Evolutionary conservation across 2,329 filamentous ascomycete species (phyloP), one percentile per base, ranked within the genome.

Genomic region (Fusarium anthophilum): DNA sequence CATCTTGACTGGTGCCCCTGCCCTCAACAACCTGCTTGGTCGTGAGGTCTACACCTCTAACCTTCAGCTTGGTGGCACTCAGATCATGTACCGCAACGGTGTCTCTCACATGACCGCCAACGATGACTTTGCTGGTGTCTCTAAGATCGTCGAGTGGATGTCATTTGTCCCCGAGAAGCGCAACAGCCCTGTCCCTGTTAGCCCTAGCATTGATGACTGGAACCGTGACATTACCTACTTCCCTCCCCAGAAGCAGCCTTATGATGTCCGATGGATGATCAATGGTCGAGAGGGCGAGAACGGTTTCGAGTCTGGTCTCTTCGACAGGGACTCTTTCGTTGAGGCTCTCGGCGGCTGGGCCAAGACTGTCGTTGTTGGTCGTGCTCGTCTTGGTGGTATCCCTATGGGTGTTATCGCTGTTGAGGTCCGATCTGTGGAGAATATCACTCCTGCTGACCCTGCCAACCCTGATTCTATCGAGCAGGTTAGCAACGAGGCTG

Each of bases 81-180:
- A 99, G 86, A 99, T 99, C 89, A 99, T 99, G 96, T 98, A 99
- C 91, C 95, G 94, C 87, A 99, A 99, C 83, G 96, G 96, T 91
- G 96, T 99, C 47, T 98, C 96, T 28, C 96, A 99, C 87, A 96
- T 98, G 94, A 98, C 96, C 77, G 96, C 96, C 80, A 93, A 93
- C 78, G 96, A 99, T 80, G 96, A 99, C 86, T 98, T 99, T 79
- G 95, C 96, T 80, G 96, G 96, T 90, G 94, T 99, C 28, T 95
- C 94, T 80, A 97, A 97, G 89, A 98, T 99, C 81, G 94, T 98
- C 56, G 93, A 97, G 82, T 99, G 96, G 96, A 91, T 99, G 89
- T 96, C 96, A 5, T 99, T 95, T 80, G 93, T 99, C 37, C 96
- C 96, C 32, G 96, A 98, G 85, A 96, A 96, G 90, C 96, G 96